Evolutionary conservation across 257 asterid genomes (phyloP), one percentile per base, ranked within the genome.

Genomic region (Capsicum chinense): DNA sequence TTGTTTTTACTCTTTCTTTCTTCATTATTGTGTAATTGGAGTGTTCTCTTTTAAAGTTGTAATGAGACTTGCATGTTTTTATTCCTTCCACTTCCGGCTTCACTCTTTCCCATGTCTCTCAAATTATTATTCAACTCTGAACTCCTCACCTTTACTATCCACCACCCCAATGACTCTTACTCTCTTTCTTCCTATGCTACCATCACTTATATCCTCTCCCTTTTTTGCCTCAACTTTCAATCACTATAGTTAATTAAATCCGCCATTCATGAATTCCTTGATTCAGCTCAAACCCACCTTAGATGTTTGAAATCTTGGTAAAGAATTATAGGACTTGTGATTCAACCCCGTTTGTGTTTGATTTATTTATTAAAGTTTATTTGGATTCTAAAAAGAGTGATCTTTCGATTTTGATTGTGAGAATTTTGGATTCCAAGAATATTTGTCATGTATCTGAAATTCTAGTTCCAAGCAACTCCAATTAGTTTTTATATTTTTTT

Each of bases 301-400:
- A 88, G 10, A 35, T 96, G 63, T 95, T 96, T 0, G 91, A 91
- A 84, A 88, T 92, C 5, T 90, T 94, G 92, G 83, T 92, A 14
- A 93, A 82, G 80, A 90, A 91, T 68, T 96, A 94, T 66, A 89
- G 94, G 66, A 86, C 62, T 8, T 93, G 98, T 88, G 97, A 92
- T 89, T 93, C 99, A n/a, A 97, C 99, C 0, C 98, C 99, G 1
- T 92, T 93, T 86, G 98, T 95, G 90, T 94, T 93, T 82, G 99
- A 95, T 87, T 88, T 95, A 86, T 81, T 94, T 10, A 88, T 92
- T 52, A 83, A 88, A 52, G 97, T 98, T 64, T 96, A 97, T 69
- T 59, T 93, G 76, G 97, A 92, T 85, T 88, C 97, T 4, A 94
- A 93, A 80, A 94, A 91, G 85, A 66, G 89, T 67, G 97, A 93